Evolutionary conservation across 2,329 filamentous ascomycete genomes (phyloP).

Genomic region (Colletotrichum neosansevieriae): DNA sequence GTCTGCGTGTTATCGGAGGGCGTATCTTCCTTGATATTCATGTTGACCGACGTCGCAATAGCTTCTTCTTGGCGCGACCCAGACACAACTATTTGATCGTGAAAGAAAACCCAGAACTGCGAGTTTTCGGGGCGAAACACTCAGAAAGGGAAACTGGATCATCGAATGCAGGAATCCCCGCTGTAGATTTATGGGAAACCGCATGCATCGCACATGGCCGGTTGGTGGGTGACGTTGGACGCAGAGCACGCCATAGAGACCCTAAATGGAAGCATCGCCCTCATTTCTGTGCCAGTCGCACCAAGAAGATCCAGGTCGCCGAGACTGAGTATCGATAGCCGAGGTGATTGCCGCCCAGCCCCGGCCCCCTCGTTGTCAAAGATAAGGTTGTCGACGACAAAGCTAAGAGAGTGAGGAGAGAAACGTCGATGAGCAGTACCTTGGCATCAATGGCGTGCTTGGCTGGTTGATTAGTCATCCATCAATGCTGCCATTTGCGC

Average conservation of each 20-base stretch:
- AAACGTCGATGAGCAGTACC: conserved; percentile 18
- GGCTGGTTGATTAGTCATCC: conserved; percentile 9
- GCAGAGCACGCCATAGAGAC: conserved; percentile 31
- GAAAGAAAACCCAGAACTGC: neutral
- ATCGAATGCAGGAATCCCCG: neutral
- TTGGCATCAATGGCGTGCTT: conserved; percentile 36
- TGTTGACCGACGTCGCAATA: neutral
- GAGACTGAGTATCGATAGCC: too few species aligned
- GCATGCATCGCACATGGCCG: neutral
- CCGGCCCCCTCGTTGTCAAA: neutral
- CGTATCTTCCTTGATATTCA: conserved; percentile 8
- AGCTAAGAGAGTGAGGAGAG: conserved; percentile 2
- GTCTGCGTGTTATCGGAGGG: neutral
- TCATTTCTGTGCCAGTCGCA: too few species aligned
- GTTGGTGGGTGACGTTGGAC: conserved; percentile 10
- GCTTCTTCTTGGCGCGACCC: neutral
- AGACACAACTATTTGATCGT: too few species aligned
- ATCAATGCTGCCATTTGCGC: neutral
- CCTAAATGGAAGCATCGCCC: too few species aligned
- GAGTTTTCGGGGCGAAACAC: too few species aligned
- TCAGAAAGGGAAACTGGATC: neutral
- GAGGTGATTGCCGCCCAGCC: too few species aligned
- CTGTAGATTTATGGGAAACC: conserved; percentile 7
- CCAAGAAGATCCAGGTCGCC: too few species aligned
- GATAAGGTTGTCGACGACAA: conserved; percentile 19